These are phyloP conservation scores for Odonthalia washingtoniensis DNA, from an alignment of 31 red algal species.

Conservation along the genomic window DNA sequence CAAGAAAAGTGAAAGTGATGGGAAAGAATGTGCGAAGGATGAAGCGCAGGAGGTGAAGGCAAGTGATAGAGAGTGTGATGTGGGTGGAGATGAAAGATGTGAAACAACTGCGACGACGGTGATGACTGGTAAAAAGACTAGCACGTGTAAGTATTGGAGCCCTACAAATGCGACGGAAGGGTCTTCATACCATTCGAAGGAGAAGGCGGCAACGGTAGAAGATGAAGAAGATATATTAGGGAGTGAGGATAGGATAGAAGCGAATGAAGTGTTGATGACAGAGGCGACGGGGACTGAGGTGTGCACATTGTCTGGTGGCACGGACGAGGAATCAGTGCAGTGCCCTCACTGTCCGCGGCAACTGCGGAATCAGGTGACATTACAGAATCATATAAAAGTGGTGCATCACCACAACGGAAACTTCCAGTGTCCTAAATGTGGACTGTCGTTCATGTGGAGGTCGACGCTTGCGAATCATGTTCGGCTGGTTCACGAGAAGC, in stretches of 20 bases:
- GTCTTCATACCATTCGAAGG: background rate
- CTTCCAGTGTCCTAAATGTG: constrained; percentile 46
- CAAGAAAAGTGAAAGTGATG: background rate
- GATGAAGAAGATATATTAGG: background rate
- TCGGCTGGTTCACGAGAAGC: constrained; percentile 63
- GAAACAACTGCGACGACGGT: background rate
- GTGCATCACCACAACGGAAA: constrained; percentile 57
- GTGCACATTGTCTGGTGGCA: no score
- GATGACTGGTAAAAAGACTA: background rate
- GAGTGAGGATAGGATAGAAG: background rate
- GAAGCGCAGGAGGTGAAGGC: background rate
- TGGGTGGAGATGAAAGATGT: background rate
- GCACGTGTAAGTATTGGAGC: background rate
- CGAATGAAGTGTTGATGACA: background rate
- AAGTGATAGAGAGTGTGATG: background rate
- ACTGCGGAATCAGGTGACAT: constrained; percentile 59
- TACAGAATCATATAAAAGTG: constrained; percentile 72
- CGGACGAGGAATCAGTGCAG: constrained; percentile 43
- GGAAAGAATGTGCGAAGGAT: background rate
- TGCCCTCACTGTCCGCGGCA: constrained; percentile 44
- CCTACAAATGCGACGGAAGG: background rate
- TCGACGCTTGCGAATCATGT: constrained; percentile 72
- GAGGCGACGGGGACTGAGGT: background rate
- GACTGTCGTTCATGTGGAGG: constrained; percentile 59
- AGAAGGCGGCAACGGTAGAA: background rate